These are phyloP conservation scores for Colletotrichum echinochloae DNA, from an alignment of 2,329 filamentous ascomycete genomes.

Conservation along the genomic window DNA sequence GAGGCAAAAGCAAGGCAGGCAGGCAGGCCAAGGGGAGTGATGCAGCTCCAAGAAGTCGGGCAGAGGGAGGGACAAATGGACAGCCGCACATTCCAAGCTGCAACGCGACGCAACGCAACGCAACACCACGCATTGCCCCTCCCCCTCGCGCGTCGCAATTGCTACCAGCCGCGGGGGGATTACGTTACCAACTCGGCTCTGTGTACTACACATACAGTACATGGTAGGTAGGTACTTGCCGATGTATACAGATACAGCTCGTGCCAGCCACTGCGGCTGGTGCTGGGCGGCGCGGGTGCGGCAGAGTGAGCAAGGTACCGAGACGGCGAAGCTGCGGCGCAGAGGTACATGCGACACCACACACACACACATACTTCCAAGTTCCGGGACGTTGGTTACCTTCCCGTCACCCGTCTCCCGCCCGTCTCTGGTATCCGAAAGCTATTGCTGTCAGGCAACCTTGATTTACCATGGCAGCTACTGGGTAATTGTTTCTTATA, in stretches of 20 bases:
- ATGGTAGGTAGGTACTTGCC: too few relatives aligned
- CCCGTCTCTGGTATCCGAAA: background rate
- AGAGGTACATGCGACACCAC: background rate
- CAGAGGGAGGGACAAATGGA: conserved; percentile 10
- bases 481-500: too few relatives aligned
- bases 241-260: too few relatives aligned
- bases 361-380: too few relatives aligned
- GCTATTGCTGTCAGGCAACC: too few relatives aligned
- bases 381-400: background rate
- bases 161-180: too few relatives aligned
- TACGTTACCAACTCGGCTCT: too few relatives aligned
- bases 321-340: background rate
- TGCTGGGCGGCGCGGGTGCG: conserved; percentile 24
- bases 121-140: conserved; percentile 34
- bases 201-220: too few relatives aligned
- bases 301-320: conserved; percentile 6
- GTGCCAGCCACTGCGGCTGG: background rate
- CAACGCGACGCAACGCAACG: too few relatives aligned
- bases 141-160: too few relatives aligned
- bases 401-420: background rate
- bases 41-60: conserved; percentile 8
- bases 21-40: background rate
- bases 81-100: background rate
- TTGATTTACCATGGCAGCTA: too few relatives aligned
- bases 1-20: background rate